A percentile compares a stretch with the other conserved stretches of the same genome.
Conservation (phyloP, 352 stramenopile species). For the Phytophthora citricola region DNA sequence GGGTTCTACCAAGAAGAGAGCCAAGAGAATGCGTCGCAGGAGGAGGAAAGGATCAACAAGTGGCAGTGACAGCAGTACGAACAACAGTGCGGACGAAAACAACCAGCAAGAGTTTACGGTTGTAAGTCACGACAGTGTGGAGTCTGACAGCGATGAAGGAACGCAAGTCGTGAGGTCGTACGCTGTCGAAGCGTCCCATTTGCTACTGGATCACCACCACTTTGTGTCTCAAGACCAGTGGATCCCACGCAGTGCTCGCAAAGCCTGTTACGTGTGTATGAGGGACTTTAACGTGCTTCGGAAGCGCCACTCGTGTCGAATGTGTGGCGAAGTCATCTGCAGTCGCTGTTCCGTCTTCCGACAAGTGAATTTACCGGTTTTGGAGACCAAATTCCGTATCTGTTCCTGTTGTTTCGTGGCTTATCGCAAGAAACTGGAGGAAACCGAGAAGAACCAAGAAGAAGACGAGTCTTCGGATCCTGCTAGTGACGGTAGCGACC, state of each 20-base stretch:
- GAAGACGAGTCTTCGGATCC: constrained; percentile 20
- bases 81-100: constrained; percentile 36
- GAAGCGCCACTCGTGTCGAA: constrained; percentile 82
- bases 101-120: constrained; percentile 2
- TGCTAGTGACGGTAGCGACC: constrained; percentile 13
- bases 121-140: constrained; percentile 11
- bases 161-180: constrained; percentile 8
- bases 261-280: constrained; percentile 68
- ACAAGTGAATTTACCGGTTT: constrained; percentile 60
- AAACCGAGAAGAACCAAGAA: constrained; percentile 13
- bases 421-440: constrained; percentile 57
- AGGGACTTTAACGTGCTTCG: constrained; percentile 74
- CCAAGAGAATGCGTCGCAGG: constrained; percentile 21
- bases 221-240: constrained; percentile 69
- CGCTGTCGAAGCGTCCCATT: constrained; percentile 16
- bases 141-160: constrained; percentile 24
- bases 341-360: constrained; percentile 80
- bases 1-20: constrained; percentile 27
- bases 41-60: constrained; percentile 19
- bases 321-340: constrained; percentile 85
- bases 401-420: constrained; percentile 78
- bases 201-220: constrained; percentile 66
- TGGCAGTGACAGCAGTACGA: constrained; percentile 23
- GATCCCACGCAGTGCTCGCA: constrained; percentile 53
- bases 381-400: constrained; percentile 71